Evolutionary conservation across 176 grass and related monocot species (phyloP).

Genomic region (Juncus inflexus): DNA sequence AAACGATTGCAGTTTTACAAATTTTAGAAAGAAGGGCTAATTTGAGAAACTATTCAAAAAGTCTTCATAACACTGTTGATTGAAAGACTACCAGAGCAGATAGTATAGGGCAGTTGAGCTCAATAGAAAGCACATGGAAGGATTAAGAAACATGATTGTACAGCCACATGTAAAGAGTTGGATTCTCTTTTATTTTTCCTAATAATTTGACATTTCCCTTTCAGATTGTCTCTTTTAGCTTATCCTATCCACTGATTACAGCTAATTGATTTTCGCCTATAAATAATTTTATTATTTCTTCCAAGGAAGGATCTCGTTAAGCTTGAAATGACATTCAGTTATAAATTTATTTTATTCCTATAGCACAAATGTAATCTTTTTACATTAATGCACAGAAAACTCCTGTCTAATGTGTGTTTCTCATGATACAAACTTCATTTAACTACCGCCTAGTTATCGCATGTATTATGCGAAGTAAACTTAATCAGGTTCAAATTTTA

Average conservation of each 20-base stretch:
- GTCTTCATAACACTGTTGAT: not conserved
- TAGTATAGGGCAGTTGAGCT: not conserved
- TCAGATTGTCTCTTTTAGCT: not conserved
- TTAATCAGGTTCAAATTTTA: constrained; percentile 1
- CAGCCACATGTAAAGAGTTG: not conserved
- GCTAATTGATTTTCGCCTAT: not conserved
- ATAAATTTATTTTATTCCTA: not conserved
- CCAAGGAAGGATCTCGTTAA: not conserved
- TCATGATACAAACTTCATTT: constrained; percentile 4
- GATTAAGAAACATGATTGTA: constrained; percentile 6
- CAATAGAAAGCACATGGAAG: not conserved
- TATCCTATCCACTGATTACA: not conserved
- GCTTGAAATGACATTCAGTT: constrained; percentile 1
- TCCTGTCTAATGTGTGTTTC: constrained; percentile 5
- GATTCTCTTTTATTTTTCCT: not conserved
- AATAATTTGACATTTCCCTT: not conserved
- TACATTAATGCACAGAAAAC: not conserved
- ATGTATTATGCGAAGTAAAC: too few species aligned
- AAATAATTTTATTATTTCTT: not conserved
- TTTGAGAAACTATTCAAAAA: too few species aligned
- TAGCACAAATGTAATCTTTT: not conserved
- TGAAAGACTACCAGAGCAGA: not conserved
- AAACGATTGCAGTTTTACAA: too few species aligned
- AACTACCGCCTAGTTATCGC: not conserved
- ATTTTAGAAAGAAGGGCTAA: too few species aligned